Evolutionary conservation across 2,329 filamentous ascomycete genomes (phyloP), one percentile per base, ranked within the genome.

Genomic region (Verticillium alfalfae): DNA sequence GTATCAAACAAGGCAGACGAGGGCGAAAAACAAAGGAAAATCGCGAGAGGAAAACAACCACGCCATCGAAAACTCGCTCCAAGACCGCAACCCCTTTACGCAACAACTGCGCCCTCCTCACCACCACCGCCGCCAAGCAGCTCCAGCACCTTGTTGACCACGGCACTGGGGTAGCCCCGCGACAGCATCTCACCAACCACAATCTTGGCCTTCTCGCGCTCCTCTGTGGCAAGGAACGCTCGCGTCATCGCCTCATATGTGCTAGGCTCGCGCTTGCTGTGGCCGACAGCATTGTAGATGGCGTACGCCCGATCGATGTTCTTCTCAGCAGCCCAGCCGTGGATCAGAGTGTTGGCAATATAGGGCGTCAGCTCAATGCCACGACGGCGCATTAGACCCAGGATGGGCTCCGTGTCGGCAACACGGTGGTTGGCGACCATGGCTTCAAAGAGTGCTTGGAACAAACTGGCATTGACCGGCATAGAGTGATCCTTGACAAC

Each of bases 181-280:
- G 87, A 88, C 39, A 97, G 82, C 85, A 97, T 97, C 81, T 99
- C 95, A 61, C 89, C 84, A 31, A 97, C 93, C 15, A 97, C 89
- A 12, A 72, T 77, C 77, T 92, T 88, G 45, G 95, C 95, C 62
- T 85, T 83, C 57, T 88, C 84, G 38, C 91, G 88, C 72, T 96
- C 87, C 72, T 96, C 92, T 3, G 90, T 89, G 12, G 92, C 88
- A 60, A 99, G 85, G 77, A 89, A 97, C 1, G 95, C 95, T 56
- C 95, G 86, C 5, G 93, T 97, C 95, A 99, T 99, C 49, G 94
- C 93, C 78, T 99, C 95, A 75, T 99, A 99, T 5, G 95, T 99
- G 80, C 93, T 97, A 3, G 95, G 95, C 79, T 99, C 95, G 62
- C 95, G 88, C 78, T 89, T 93, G 60, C 88, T 84, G 34, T 86